Conservation (phyloP, 2,329 filamentous ascomycete genomes). For the Chaetomium olivaceum region DNA sequence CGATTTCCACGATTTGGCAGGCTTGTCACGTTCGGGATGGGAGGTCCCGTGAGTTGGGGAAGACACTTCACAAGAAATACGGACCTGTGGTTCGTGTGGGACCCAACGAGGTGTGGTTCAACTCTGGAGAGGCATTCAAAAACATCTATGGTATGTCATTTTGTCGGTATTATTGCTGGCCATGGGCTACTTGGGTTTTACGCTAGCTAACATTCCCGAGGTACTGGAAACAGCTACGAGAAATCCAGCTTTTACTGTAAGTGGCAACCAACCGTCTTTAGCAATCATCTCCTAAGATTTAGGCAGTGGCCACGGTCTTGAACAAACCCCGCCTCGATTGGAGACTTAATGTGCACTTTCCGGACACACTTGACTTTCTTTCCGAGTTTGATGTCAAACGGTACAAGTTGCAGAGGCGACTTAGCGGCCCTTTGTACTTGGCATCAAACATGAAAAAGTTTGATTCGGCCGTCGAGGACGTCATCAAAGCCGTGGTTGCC, state of each 20-base stretch:
- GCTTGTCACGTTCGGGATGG: conserved; percentile 49
- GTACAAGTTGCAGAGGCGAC: conserved; percentile 51
- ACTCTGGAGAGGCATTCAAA: conserved; percentile 49
- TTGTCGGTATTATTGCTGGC: background rate
- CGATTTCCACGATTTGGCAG: conserved; percentile 51
- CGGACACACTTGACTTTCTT: conserved; percentile 52
- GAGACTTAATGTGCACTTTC: conserved; percentile 39
- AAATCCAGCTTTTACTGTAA: conserved; percentile 56
- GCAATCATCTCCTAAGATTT: background rate
- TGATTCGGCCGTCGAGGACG: conserved; percentile 44
- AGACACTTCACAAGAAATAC: conserved; percentile 48
- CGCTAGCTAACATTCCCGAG: conserved; percentile 34
- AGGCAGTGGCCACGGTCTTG: conserved; percentile 48
- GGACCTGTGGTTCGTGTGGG: conserved; percentile 55
- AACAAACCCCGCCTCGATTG: conserved; percentile 47
- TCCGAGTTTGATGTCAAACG: conserved; percentile 50
- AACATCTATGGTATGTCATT: conserved; percentile 47
- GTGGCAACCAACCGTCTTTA: conserved; percentile 19
- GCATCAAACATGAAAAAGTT: conserved; percentile 46
- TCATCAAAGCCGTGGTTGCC: conserved; percentile 41
- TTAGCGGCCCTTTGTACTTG: conserved; percentile 52
- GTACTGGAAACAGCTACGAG: conserved; percentile 48
- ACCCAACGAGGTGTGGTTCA: conserved; percentile 56
- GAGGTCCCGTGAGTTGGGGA: conserved; percentile 44
- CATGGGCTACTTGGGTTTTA: background rate